Evolutionary conservation across 2,329 filamentous ascomycete species (phyloP), one percentile per base, ranked within the genome.

Genomic region (Hymenoscyphus salicellus): DNA sequence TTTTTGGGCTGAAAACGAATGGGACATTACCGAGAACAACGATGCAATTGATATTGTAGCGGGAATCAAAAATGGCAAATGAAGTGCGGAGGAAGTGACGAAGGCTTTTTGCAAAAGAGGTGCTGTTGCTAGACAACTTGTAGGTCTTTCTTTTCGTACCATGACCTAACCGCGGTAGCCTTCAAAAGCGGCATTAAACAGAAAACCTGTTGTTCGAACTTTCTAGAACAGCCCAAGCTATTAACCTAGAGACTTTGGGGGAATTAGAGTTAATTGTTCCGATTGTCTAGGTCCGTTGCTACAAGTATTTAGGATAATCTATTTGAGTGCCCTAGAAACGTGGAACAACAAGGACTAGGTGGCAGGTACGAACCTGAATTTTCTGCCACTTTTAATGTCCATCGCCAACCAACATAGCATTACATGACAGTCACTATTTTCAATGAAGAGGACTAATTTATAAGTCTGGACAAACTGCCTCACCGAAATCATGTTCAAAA

Each of bases 101-200:
- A 74, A 73, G 4, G 81, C 81, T n/a, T 83, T 83, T 69, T 82
- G 80, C 67, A 83, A 83, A 69, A 76, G 82, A 6, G 81, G 81
- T 1, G 79, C 80, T 0, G 78, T 83, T 55, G 81, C 79, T 1
- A 81, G 83, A 52, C 81, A 83, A 68, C 72, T 81, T 57, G 77
- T 77, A 7, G 14, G 46, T 26, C 23, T 52, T 5, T 14, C 23
- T 20, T 26, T 52, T 26, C n/a, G 11, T 14, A 14, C 14, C 11
- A 11, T 52, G 46, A 5, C 46, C n/a, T 26, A 1, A 38, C 10
- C 11, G 11, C 10, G 33, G 11, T 14, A 2, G 11, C 33, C 11
- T 16, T 32, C n/a, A n/a, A n/a, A n/a, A n/a, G n/a, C n/a, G n/a
- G n/a, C 28, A 30, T 30, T 3, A 6, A 30, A 30, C 28, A 30